Evolutionary conservation across 306 rosid species (phyloP), one percentile per base, ranked within the genome.

Genomic region (Leucaena leucocephala): DNA sequence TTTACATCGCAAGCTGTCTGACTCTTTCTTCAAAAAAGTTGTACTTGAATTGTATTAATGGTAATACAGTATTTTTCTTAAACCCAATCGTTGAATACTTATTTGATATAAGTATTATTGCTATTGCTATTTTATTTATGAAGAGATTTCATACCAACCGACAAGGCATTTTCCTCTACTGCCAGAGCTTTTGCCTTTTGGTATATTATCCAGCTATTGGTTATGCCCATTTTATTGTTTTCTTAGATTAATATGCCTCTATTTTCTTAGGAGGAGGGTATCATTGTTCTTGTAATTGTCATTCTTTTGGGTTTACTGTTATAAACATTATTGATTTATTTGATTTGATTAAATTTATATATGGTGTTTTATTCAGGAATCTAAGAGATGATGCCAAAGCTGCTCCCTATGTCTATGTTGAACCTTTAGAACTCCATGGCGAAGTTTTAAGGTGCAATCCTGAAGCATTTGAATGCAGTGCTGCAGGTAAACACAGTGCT

Each of bases 401-500:
- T 77, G 85, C 68, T 88, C 36, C 79, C 2, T 69, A 80, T 80
- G 81, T 81, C 74, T 83, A 84, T 42, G 78, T 71, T 22, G 96
- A 89, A 74, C 88, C 93, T 82, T 84, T 85, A 78, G 89, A 88
- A 86, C 93, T 96, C 82, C 88, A 85, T 33, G 92, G 88, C 55
- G 93, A 88, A 81, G 97, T 96, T 86, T 84, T 96, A n/a, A 87
- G 84, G 82, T 86, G 76, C 86, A 83, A 91, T 87, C 90, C 92
- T 44, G 89, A 91, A 68, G 99, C 99, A 74, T 93, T 96, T 76
- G 83, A 87, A 39, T 89, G 78, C 67, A 78, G 80, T 71, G 44
- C 85, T 77, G 88, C 93, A 93, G 99, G 99, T 96, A 90, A 90
- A 88, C 86, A 72, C 79, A 89, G 88, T 87, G 81, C 88, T 91